A percentile compares a stretch with the other conserved stretches of the same genome.
Evolutionary conservation across 768 basidiomycete species (phyloP).

Genomic region (Leucocoprinus leucothites): DNA sequence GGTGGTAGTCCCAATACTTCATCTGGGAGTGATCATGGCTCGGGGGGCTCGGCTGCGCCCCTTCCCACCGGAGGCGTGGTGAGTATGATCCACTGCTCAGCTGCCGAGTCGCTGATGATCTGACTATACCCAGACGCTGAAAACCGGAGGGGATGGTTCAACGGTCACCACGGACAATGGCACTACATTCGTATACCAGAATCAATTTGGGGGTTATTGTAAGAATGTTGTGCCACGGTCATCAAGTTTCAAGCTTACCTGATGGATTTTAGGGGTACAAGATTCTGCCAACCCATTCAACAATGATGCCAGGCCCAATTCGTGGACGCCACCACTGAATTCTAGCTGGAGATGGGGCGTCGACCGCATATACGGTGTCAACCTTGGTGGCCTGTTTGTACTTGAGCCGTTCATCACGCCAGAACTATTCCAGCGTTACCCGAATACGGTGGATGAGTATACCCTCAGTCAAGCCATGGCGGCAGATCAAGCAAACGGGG

Average conservation of each 20-base stretch:
- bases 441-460: slow-evolving; percentile 59
- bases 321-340: slow-evolving; percentile 72
- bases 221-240: slow-evolving; percentile 20
- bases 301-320: slow-evolving; percentile 63
- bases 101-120: not conserved
- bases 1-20: slow-evolving; percentile 2
- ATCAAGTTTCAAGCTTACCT: not conserved
- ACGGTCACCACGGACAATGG: slow-evolving; percentile 59
- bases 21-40: not conserved
- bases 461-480: slow-evolving; percentile 65
- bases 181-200: slow-evolving; percentile 64
- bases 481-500: slow-evolving; percentile 58
- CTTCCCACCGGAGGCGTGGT: slow-evolving; percentile 18
- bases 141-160: slow-evolving; percentile 63
- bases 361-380: slow-evolving; percentile 59
- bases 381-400: slow-evolving; percentile 73
- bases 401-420: slow-evolving; percentile 78
- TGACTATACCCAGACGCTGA: not conserved
- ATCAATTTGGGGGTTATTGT: slow-evolving; percentile 69
- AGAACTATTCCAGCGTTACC: slow-evolving; percentile 58
- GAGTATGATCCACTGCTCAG: slow-evolving; percentile 6
- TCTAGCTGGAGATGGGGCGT: slow-evolving; percentile 63
- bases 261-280: slow-evolving; percentile 41
- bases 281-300: slow-evolving; percentile 67
- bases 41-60: slow-evolving; percentile 2